Evolutionary conservation across 345 rosid species (phyloP).

Genomic region (Passiflora organensis): DNA sequence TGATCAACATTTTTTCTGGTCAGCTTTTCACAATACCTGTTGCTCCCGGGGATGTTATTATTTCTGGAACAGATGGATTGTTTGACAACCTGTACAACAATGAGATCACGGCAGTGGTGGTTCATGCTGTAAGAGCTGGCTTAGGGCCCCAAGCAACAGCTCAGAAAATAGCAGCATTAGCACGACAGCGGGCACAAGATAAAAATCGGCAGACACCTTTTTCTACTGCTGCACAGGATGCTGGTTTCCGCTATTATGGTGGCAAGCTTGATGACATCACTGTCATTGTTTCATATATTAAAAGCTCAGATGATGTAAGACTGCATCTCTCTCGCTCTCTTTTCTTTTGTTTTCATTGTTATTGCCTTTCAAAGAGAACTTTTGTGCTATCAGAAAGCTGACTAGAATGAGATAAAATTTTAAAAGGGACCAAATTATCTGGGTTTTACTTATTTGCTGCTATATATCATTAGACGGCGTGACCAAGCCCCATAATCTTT

Average conservation of each 20-base stretch:
- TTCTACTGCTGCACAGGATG: slow-evolving; percentile 97
- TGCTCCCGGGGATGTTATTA: slow-evolving; percentile 86
- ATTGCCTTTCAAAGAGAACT: no score
- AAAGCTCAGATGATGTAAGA: slow-evolving; percentile 33
- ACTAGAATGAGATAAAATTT: no score
- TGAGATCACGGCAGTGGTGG: slow-evolving; percentile 93
- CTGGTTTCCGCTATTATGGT: slow-evolving; percentile 96
- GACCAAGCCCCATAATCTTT: no score
- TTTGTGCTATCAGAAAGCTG: no score
- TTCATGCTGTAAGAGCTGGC: slow-evolving; percentile 90
- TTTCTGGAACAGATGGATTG: slow-evolving; percentile 93
- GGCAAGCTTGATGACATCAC: slow-evolving; percentile 99
- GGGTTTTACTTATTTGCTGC: no score
- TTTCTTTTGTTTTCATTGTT: background rate
- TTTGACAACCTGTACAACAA: slow-evolving; percentile 93
- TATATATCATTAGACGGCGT: no score
- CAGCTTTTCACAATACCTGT: slow-evolving; percentile 80
- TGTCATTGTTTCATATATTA: slow-evolving; percentile 82
- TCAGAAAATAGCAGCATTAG: slow-evolving; percentile 95
- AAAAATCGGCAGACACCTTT: slow-evolving; percentile 92
- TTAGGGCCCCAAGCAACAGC: slow-evolving; percentile 86
- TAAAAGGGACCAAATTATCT: no score
- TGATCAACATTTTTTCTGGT: slow-evolving; percentile 4
- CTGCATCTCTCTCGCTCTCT: slow-evolving; percentile 7
- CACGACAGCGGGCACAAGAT: slow-evolving; percentile 90